A percentile compares a stretch with the other conserved stretches of the same genome.
Evolutionary conservation across 345 rosid genomes (phyloP).

Genomic region (Lepidium didymum): DNA sequence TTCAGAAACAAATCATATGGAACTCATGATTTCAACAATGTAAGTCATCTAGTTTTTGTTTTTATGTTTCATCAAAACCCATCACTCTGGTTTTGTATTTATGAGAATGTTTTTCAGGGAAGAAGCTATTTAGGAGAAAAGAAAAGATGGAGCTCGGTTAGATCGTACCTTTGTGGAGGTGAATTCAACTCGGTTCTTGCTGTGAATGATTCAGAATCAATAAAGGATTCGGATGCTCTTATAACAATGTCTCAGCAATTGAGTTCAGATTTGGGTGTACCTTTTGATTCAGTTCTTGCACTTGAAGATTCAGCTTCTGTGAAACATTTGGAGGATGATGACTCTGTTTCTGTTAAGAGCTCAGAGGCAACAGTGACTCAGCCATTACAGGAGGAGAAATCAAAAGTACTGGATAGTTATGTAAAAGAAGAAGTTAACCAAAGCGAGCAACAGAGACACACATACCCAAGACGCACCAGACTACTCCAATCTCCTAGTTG

Average conservation of each 20-base stretch:
- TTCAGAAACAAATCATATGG: constrained; percentile 47
- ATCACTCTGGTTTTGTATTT: background rate
- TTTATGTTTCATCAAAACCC: background rate
- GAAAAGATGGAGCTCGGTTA: constrained; percentile 59
- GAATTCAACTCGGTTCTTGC: constrained; percentile 71
- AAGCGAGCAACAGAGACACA: constrained; percentile 29
- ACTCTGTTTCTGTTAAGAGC: constrained; percentile 9
- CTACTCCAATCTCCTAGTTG: constrained; percentile 39
- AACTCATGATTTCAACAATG: constrained; percentile 41
- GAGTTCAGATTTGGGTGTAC: background rate
- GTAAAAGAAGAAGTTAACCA: constrained; percentile 7
- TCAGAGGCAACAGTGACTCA: constrained; percentile 31
- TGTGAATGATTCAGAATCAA: constrained; percentile 69
- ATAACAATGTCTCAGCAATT: constrained; percentile 32
- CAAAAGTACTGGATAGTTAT: background rate
- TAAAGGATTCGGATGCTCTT: constrained; percentile 50
- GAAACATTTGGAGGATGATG: constrained; percentile 39
- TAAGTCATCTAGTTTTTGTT: background rate
- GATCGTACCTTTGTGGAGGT: constrained; percentile 70
- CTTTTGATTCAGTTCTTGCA: constrained; percentile 52
- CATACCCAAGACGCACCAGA: constrained; percentile 25
- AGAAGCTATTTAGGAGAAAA: constrained; percentile 42
- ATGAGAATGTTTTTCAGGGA: constrained; percentile 32
- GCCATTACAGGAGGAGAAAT: background rate
- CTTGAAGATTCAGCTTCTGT: constrained; percentile 76